These are phyloP conservation scores for Elongisporangium anandrum DNA, from an alignment of 352 stramenopile species.

Conservation along the genomic window DNA sequence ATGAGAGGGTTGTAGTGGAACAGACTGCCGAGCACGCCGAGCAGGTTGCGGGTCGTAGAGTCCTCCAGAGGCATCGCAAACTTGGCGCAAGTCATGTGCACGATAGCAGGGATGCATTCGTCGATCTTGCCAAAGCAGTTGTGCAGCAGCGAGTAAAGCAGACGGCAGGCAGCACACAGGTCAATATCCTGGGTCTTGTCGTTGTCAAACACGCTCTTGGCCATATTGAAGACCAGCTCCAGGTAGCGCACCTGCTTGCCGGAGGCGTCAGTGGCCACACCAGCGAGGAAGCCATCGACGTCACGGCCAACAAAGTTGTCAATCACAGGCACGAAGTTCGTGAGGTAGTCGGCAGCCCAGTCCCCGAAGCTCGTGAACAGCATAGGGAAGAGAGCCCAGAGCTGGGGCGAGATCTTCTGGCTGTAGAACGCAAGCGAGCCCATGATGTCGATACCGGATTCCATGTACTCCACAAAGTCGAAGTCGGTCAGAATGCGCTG, in stretches of 20 bases:
- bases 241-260: conserved; percentile 58
- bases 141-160: conserved; percentile 81
- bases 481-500: conserved; percentile 94
- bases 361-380: conserved; percentile 95
- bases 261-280: conserved; percentile 34
- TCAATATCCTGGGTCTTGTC: conserved; percentile 60
- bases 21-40: conserved; percentile 89
- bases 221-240: conserved; percentile 80
- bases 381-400: conserved; percentile 96
- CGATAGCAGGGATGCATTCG: conserved; percentile 70
- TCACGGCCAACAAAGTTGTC: conserved; percentile 94
- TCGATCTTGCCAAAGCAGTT: conserved; percentile 83
- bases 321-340: conserved; percentile 94
- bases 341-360: conserved; percentile 96
- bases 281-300: conserved; percentile 63
- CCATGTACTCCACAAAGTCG: conserved; percentile 97
- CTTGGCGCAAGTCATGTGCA: conserved; percentile 59
- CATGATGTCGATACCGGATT: conserved; percentile 95
- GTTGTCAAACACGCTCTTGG: conserved; percentile 67
- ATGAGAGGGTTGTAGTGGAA: conserved; percentile 94
- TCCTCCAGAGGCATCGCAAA: conserved; percentile 57
- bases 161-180: conserved; percentile 60
- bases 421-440: conserved; percentile 96
- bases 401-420: conserved; percentile 84
- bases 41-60: conserved; percentile 71